Base-by-base conservation (phyloP, 495 filamentous ascomycete genomes). In the Talaromyces nanjingensis region DNA sequence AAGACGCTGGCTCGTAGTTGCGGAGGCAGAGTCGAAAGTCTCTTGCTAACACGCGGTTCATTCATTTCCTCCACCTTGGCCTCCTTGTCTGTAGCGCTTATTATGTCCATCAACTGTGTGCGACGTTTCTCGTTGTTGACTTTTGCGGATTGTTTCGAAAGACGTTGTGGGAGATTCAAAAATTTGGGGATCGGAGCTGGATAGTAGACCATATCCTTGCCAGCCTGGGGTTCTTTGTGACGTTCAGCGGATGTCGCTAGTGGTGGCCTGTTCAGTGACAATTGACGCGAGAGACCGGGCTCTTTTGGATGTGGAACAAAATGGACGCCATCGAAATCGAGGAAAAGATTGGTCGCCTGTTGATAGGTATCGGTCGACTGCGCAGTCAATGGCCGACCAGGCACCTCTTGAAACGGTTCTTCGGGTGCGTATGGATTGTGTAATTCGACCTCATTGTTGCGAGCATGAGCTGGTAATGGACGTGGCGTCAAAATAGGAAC, bases 321-420 rank as follows among this genome's bases (percentile, higher is more conserved):
- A 74, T 98, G 93, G 12, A 92, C 92, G 60, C 94, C 94, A 77
- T 98, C 94, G 69, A 98, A 98, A 72, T 96, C 91, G 9, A 82
- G 84, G 78, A 98, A 98, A 24, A 94, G 81, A 37, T 77, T 76
- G 18, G 82, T 77, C 1, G 86, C 86, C 71, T 93, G 85, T 20
- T 88, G 86, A 65, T 80, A 87, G 22, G 89, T 92, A 66, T 87
- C 87, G 20, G 72, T 80, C 7, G 91, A 92, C 2, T 82, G 87
- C 20, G 87, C 79, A 3, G 81, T 76, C 20, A 72, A 63, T 20
- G 80, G 73, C 27, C 79, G 72, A 59, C 74, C 68, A 6, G 76
- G 68, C 56, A 70, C 70, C 6, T 73, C 70, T 24, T 67, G 25
- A 27, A 22, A 31, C 22, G 24, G 3, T 49, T 45, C 59, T 3